Conservation (phyloP, 495 filamentous ascomycete species). For the Thermochaetoides thermophila region DNA sequence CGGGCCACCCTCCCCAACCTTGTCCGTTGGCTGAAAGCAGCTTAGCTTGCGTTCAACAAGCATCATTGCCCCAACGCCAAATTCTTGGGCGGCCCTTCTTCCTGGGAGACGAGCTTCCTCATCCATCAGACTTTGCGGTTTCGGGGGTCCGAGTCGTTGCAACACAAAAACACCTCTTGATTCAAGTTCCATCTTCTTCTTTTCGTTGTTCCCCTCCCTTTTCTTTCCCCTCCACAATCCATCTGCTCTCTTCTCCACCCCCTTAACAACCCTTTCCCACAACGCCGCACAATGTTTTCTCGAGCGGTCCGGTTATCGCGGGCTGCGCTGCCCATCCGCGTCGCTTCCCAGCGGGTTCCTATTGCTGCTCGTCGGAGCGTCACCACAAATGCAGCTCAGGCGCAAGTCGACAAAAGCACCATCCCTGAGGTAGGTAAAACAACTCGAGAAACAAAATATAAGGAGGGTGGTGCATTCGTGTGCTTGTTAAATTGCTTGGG, state of each 20-base stretch:
- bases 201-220: not conserved
- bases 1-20: slow-evolving; percentile 3
- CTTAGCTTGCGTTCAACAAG: slow-evolving; percentile 15
- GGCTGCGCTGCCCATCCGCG: slow-evolving; percentile 18
- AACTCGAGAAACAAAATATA: no score
- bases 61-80: slow-evolving; percentile 15
- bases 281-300: slow-evolving; percentile 32
- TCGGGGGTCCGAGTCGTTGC: not conserved
- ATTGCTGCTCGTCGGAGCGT: slow-evolving; percentile 42
- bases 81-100: slow-evolving; percentile 11
- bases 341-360: slow-evolving; percentile 39
- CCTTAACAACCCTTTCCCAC: slow-evolving; percentile 2
- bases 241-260: no score
- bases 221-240: slow-evolving; percentile 1
- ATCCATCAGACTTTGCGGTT: not conserved
- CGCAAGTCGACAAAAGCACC: slow-evolving; percentile 72
- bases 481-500: no score
- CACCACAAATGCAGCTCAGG: slow-evolving; percentile 85
- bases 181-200: not conserved
- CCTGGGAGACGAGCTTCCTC: slow-evolving; percentile 1
- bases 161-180: not conserved
- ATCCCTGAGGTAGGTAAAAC: slow-evolving; percentile 51
- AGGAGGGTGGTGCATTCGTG: no score
- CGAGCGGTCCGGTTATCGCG: slow-evolving; percentile 34
- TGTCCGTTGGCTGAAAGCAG: slow-evolving; percentile 7